Evolutionary conservation across 2,329 filamentous ascomycete species (phyloP), one percentile per base, ranked within the genome.

Genomic region (Hypocreales sp.): DNA sequence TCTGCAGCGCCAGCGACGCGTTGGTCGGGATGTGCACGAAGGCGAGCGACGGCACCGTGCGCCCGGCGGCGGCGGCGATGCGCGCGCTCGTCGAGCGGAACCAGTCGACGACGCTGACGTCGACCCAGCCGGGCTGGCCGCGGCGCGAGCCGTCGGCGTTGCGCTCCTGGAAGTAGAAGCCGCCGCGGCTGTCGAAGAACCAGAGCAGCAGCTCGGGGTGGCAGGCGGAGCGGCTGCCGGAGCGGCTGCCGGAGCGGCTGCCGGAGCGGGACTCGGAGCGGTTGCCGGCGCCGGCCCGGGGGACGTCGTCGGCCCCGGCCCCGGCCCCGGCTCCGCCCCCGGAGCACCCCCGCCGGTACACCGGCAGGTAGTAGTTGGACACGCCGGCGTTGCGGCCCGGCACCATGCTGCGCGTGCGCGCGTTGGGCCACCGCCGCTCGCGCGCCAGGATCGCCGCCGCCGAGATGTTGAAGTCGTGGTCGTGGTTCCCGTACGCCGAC

Each of bases 401-500:
- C 0, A 60, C 52, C 60, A 63, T 62, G 20, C 39, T 45, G 5
- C 36, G 31, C 2, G 59, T 62, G 1, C 48, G 50, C 4, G 52
- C 42, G 26, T 58, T 55, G 3, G 41, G 40, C 41, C 48, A 59
- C 4, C 28, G 33, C 2, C 42, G 42, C 39, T 64, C 60, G 4
- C 56, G 53, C n/a, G 36, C 46, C 4, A 61, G 43, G n/a, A 64
- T 57, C 4, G 40, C 34, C 17, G 43, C 40, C 12, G 60, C 60
- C 0, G 63, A 65, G 7, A 77, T 47, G 34, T 76, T 75, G 41
- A 56, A 65, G 20, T 67, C 51, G 25, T 63, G 61, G 36, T 82
- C 77, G 38, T 82, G 77, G 31, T 81, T 81, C 1, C 77, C 77
- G 35, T 81, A 81, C 0, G 73, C 73, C 1, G 69, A 72, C 2